Evolutionary conservation across 1,284 basidiomycete genomes (phyloP).

Genomic region (Naganishia albida): DNA sequence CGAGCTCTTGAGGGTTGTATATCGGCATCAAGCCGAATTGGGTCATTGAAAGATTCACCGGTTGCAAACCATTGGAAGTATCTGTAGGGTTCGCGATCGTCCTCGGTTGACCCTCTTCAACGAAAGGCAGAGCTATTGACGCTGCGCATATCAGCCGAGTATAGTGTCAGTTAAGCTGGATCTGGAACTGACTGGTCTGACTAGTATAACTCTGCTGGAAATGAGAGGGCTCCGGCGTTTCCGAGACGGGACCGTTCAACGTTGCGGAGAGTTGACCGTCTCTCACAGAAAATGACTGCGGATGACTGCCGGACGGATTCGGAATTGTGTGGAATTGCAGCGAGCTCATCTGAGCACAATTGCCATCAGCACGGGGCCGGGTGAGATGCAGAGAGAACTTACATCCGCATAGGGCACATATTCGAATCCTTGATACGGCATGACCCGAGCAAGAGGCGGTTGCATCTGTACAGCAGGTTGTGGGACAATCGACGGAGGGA

Average conservation of each 20-base stretch:
- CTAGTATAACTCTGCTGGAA: no score
- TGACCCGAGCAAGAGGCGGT: background rate
- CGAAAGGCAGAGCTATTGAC: no score
- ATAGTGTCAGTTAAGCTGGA: no score
- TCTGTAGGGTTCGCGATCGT: background rate
- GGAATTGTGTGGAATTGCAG: background rate
- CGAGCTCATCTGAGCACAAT: background rate
- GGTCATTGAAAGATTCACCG: slow-evolving; percentile 17
- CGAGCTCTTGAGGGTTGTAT: slow-evolving; percentile 28
- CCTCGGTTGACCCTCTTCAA: no score
- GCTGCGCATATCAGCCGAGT: no score
- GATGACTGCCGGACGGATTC: background rate
- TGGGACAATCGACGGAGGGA: background rate
- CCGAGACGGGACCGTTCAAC: no score
- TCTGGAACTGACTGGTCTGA: no score
- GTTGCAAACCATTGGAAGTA: slow-evolving; percentile 5
- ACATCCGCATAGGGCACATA: background rate
- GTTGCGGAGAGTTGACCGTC: no score
- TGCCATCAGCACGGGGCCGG: background rate
- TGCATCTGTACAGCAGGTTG: background rate
- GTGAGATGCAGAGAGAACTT: background rate
- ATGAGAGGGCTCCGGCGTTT: no score
- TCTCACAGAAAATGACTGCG: background rate
- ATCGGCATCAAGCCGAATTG: slow-evolving; percentile 25
- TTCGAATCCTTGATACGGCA: background rate